phyloP scores from a whole-genome alignment of 768 basidiomycete genomes.

The Gymnopilus junonius region DNA sequence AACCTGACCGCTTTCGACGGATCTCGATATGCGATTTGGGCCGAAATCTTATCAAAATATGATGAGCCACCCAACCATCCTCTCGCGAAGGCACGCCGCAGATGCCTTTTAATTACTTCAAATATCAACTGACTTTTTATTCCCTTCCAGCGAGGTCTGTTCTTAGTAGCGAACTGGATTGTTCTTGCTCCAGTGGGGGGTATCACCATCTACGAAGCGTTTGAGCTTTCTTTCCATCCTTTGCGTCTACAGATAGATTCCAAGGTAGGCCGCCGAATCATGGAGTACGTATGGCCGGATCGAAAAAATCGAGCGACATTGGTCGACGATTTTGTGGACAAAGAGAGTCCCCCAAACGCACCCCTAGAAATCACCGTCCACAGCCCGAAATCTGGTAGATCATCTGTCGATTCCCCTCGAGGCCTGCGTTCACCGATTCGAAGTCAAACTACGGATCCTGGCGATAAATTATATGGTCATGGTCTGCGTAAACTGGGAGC shows the following conservation, averaged over 20 bases:
- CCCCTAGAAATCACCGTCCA: conserved; percentile 23
- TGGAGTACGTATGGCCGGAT: conserved; percentile 88
- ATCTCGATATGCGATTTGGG: conserved; percentile 78
- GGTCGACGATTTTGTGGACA: conserved; percentile 26
- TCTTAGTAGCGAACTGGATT: conserved; percentile 79
- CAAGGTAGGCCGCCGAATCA: conserved; percentile 75
- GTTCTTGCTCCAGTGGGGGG: conserved; percentile 92
- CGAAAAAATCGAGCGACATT: conserved; percentile 44
- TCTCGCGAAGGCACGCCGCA: conserved; percentile 61
- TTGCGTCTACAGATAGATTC: conserved; percentile 88
- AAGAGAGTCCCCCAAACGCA: conserved; percentile 16
- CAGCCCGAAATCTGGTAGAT: conserved; percentile 35
- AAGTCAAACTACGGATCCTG: conserved; percentile 6
- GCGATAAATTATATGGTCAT: conserved; percentile 32
- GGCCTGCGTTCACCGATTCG: conserved; percentile 29
- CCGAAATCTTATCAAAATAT: conserved; percentile 85
- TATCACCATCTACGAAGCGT: conserved; percentile 85
- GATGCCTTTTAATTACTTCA: background rate
- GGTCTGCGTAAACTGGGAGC: conserved; percentile 55
- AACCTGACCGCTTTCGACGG: conserved; percentile 89
- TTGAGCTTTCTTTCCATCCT: conserved; percentile 84
- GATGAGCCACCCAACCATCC: conserved; percentile 73
- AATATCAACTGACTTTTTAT: background rate
- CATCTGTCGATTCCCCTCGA: conserved; percentile 58
- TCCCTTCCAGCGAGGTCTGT: conserved; percentile 62